Base-by-base conservation (phyloP, 306 rosid species). In the Quercus gilva region DNA sequence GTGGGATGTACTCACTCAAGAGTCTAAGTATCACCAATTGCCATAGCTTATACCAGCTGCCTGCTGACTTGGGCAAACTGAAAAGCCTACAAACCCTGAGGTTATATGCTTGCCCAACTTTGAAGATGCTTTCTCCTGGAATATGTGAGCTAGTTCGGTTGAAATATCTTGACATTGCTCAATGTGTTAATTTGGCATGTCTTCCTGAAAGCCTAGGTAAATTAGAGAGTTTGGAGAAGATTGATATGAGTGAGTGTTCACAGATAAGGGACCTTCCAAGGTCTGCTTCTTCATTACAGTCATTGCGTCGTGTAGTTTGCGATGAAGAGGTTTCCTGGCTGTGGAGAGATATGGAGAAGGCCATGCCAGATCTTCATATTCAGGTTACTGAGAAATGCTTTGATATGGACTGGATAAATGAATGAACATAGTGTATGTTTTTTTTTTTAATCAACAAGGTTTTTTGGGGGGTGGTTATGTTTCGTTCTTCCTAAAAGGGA, bases 211-310 rank as follows among this genome's bases (percentile, higher is more conserved):
- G 82, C 61, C 76, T 86, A 61, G 97, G 93, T 28, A 84, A 81
- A 26, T 26, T 91, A 53, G 80, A 79, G 2, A 89, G 80, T 69
- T 72, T 95, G 80, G 92, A 91, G 81, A 95, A 92, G 91, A 90
- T 95, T 74, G 97, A 92, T 88, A 91, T 92, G 98, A 90, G 97
- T 80, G 98, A 91, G 77, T 95, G 99, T 78, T 73, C 92, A 13
- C 79, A 80, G 78, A 87, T 95, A 49, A 84, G 72, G 71, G 73
- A 15, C 21, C 74, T 90, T 17, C 98, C 99, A 6, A 84, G 84
- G 33, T 89, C 97, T 26, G 80, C 85, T 17, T 52, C 75, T 41
- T 78, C 86, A 26, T 70, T 88, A 83, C 74, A 76, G 37, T 91
- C 92, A 45, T 83, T 92, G 55, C 71, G 86, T 5, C 90, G 79